Conservation (phyloP, 257 asterid genomes). For the Hygrophila difformis region DNA sequence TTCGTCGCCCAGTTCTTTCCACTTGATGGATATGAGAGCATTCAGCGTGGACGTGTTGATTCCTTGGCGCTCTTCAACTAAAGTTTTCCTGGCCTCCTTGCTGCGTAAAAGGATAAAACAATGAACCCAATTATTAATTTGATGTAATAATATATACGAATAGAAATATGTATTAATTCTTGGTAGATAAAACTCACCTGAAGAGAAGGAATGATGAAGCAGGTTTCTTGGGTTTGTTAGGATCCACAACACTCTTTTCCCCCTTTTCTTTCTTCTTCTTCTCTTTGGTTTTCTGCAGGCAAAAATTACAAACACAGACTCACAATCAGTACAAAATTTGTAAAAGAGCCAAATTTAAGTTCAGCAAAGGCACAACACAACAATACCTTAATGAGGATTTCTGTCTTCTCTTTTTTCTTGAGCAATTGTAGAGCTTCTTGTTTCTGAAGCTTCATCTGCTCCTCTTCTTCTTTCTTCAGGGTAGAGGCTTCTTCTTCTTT, state of each 20-base stretch:
- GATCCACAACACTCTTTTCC: constrained; percentile 57
- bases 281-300: constrained; percentile 65
- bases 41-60: constrained; percentile 43
- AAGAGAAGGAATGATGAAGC: constrained; percentile 74
- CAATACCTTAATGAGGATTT: constrained; percentile 63
- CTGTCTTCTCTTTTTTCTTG: constrained; percentile 77
- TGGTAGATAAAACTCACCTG: constrained; percentile 21
- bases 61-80: constrained; percentile 54
- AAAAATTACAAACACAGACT: neutral
- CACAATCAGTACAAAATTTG: neutral
- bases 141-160: neutral
- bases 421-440: constrained; percentile 92
- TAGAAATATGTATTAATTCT: neutral
- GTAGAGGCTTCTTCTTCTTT: constrained; percentile 62
- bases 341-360: neutral
- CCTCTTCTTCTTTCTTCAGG: constrained; percentile 57
- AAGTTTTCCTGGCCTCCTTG: constrained; percentile 55
- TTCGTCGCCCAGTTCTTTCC: constrained; percentile 84
- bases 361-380: neutral
- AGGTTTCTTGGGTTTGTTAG: constrained; percentile 84
- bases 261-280: constrained; percentile 49
- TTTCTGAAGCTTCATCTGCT: constrained; percentile 63
- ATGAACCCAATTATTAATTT: neutral
- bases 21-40: constrained; percentile 71
- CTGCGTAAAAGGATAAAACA: constrained; percentile 23